A percentile compares a stretch with the other conserved stretches of the same genome.
Evolutionary conservation across 768 basidiomycete genomes (phyloP).

Genomic region (Inosperma sp.): DNA sequence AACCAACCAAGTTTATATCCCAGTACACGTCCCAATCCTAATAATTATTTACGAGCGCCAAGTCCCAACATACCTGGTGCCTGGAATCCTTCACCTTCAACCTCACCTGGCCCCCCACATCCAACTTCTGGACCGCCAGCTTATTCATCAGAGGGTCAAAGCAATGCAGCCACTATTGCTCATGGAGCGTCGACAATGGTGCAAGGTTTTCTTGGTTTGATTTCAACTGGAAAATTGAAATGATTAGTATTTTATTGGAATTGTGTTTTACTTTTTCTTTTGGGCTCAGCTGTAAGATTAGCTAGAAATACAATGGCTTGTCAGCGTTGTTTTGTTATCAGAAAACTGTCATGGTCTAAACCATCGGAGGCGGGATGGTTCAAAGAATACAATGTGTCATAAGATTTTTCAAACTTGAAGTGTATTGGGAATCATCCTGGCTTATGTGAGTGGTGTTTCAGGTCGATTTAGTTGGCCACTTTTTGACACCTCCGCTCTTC

Average conservation of each 20-base stretch:
- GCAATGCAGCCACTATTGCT: slow-evolving; percentile 8
- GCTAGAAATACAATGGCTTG: too few species aligned
- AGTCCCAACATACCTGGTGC: slow-evolving; percentile 9
- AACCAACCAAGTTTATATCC: too few species aligned
- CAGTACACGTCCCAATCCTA: slow-evolving; percentile 9
- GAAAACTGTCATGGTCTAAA: too few species aligned
- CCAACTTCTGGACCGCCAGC: slow-evolving; percentile 9
- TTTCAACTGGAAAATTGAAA: slow-evolving; percentile 1
- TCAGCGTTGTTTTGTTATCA: too few species aligned
- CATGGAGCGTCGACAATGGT: slow-evolving; percentile 22
- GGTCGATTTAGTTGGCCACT: too few species aligned
- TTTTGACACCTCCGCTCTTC: too few species aligned
- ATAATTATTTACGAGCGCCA: not conserved
- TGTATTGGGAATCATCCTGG: too few species aligned
- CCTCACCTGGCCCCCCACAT: slow-evolving; percentile 5
- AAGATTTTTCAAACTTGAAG: too few species aligned
- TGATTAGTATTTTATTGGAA: not conserved
- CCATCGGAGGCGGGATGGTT: too few species aligned
- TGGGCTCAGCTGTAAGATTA: too few species aligned
- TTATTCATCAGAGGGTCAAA: slow-evolving; percentile 9
- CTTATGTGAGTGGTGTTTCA: too few species aligned
- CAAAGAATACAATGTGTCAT: too few species aligned
- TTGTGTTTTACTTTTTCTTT: not conserved
- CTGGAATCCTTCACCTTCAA: slow-evolving; percentile 10
- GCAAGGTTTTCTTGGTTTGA: slow-evolving; percentile 20